Evolutionary conservation across 495 filamentous ascomycete genomes (phyloP), one percentile per base, ranked within the genome.

Genomic region (Annulohypoxylon stygium): DNA sequence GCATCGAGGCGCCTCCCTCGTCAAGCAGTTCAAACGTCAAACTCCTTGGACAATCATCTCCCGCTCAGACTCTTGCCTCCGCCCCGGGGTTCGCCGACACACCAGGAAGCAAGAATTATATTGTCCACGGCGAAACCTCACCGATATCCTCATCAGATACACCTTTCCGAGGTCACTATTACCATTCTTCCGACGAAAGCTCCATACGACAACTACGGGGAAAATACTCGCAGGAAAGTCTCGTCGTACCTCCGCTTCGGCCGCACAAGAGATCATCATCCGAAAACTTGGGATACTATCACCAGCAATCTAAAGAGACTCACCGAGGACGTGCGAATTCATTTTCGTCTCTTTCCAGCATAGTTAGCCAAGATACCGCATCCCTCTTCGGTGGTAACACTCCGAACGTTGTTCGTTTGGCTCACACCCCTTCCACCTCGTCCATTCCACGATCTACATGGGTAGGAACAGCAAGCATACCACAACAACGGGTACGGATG

Each of bases 171-270:
- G 57, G 51, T 20, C 62, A 73, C 54, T 70, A 59, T 39, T 71
- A 73, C 64, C 65, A 76, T 67, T 65, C 66, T 51, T 75, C 76
- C 14, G 68, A 62, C 73, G 74, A 76, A 18, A 76, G 78, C 23
- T 76, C 79, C 45, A 26, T 68, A 14, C 79, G 67, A 8, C 74
- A 76, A 23, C 66, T 75, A 2, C 78, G 79, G 6, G 76, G 79
- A n/a, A 79, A 78, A 37, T 88, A 88, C 76, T 88, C 87, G 4
- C 85, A 86, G 60, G 86, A 88, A 64, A 88, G 86, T 54, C 79
- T 88, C 33, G 69, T 83, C 8, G 83, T 88, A n/a, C 82, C 84
- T 12, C 86, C 87, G 3, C 73, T 88, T 11, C 76, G 82, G 34
- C 80, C 82, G 9, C 71, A 78, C 69, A 81, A 82, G 76, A 80